A percentile compares a stretch with the other conserved stretches of the same genome.
phyloP scores from a whole-genome alignment of 2,329 filamentous ascomycete species.

The Trichoderma simmonsii region DNA sequence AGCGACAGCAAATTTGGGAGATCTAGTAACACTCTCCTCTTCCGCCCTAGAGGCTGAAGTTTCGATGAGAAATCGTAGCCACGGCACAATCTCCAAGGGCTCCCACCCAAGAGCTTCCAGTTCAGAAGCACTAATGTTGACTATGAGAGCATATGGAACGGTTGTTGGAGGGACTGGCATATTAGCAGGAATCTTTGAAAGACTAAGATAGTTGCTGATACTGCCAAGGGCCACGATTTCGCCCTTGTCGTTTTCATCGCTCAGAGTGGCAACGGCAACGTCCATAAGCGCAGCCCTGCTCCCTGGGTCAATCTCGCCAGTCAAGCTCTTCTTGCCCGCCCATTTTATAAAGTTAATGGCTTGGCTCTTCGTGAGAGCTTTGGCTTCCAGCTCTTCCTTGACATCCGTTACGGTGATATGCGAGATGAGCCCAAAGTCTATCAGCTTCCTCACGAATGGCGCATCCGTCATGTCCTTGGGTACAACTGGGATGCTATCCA shows the following conservation, averaged over 20 bases:
- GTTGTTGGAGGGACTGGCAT: constrained; percentile 78
- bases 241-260: constrained; percentile 58
- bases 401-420: constrained; percentile 87
- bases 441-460: constrained; percentile 76
- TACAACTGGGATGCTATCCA: constrained; percentile 83
- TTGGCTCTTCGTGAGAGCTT: constrained; percentile 75
- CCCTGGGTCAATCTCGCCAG: constrained; percentile 67
- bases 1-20: constrained; percentile 70
- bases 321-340: constrained; percentile 69
- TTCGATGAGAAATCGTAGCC: constrained; percentile 78
- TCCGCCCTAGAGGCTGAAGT: constrained; percentile 57
- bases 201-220: constrained; percentile 71
- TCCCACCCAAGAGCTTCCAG: constrained; percentile 83
- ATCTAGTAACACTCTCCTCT: constrained; percentile 68
- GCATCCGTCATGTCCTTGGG: constrained; percentile 70
- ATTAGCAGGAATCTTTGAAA: constrained; percentile 75
- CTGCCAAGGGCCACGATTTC: constrained; percentile 74
- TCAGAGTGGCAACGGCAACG: constrained; percentile 71
- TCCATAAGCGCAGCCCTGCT: constrained; percentile 70
- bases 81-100: constrained; percentile 77
- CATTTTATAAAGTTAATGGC: constrained; percentile 81
- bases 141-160: constrained; percentile 81
- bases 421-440: constrained; percentile 81
- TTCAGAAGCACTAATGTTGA: constrained; percentile 61
- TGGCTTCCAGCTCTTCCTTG: constrained; percentile 74